Base-by-base conservation (phyloP, 176 grass and related monocot species). In the Ensete ventricosum region DNA sequence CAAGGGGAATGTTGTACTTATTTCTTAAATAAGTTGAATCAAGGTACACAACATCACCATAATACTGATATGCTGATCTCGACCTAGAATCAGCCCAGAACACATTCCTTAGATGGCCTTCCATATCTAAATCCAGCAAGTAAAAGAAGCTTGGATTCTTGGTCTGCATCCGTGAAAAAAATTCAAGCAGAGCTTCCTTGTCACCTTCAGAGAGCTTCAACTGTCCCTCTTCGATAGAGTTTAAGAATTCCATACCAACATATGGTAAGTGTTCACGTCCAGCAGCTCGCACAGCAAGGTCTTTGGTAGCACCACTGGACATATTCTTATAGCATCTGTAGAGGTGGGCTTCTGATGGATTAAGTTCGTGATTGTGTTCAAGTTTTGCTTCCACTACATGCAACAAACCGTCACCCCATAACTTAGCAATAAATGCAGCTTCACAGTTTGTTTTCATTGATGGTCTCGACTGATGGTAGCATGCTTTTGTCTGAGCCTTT, bases 51-150 rank as follows among this genome's bases (percentile, higher is more conserved):
- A 84, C 89, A 53, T 92, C 90, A 13, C 48, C 77, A 67, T 89
- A 92, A 75, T 84, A 92, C 1, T 92, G 76, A 74, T 92, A 87
- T 3, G 76, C 77, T 34, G 74, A 64, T 83, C 90, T 84, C 65
- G 84, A 89, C 60, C 86, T 87, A 51, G 90, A 89, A 85, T 92
- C 90, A 25, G 86, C 90, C 87, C 90, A 92, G 62, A 92, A 81
- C 64, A 92, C 80, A 64, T 83, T 92, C 79, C 90, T 92, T 2
- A 89, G 57, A 75, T 83, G 87, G 7, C 90, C 90, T 75, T 92
- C 89, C 1, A 83, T 76, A 54, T 92, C 85, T 49, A 88, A 85
- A 82, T 92, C 89, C 85, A 92, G 83, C 73, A 92, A 50, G 74
- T 89, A 92, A 72, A 89, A 92, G 76, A 86, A 92, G 50, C 89